These are phyloP conservation scores for Prosopis cineraria DNA, from an alignment of 306 rosid species.

Conservation along the genomic window DNA sequence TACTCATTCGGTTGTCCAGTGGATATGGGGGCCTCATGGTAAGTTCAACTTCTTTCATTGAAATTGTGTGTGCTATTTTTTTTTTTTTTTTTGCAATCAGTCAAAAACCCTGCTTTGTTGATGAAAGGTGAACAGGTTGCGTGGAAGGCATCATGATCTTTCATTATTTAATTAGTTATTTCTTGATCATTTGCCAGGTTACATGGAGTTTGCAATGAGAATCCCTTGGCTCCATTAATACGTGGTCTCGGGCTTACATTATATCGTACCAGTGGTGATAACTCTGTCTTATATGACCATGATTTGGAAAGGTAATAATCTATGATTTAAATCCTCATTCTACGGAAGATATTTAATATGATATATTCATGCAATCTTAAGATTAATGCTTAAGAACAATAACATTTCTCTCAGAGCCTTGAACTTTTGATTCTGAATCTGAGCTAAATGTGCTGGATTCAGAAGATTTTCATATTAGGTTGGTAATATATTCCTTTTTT, in stretches of 20 bases:
- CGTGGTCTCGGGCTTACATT: slow-evolving; percentile 71
- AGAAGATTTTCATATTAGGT: neutral
- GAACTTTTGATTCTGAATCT: neutral
- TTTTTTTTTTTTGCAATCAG: slow-evolving; percentile 24
- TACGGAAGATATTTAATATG: slow-evolving; percentile 11
- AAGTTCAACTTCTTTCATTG: slow-evolving; percentile 23
- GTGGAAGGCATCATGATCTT: neutral
- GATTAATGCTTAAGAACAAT: neutral
- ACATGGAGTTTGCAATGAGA: slow-evolving; percentile 88
- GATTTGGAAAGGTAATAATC: slow-evolving; percentile 79
- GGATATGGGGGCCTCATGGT: slow-evolving; percentile 96
- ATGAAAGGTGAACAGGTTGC: slow-evolving; percentile 3
- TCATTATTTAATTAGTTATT: neutral
- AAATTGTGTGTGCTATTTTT: neutral
- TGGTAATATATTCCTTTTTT: neutral
- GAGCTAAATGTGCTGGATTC: neutral
- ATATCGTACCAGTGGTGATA: slow-evolving; percentile 85
- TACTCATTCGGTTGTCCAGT: slow-evolving; percentile 84
- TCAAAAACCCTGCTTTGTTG: neutral
- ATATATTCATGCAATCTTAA: slow-evolving; percentile 18
- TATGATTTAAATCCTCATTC: neutral
- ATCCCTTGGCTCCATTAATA: slow-evolving; percentile 89
- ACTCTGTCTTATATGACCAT: slow-evolving; percentile 91
- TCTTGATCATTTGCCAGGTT: slow-evolving; percentile 55
- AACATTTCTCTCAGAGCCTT: neutral